phyloP scores from a whole-genome alignment of 2,329 filamentous ascomycete genomes.

The Penicillium brasilianum region DNA sequence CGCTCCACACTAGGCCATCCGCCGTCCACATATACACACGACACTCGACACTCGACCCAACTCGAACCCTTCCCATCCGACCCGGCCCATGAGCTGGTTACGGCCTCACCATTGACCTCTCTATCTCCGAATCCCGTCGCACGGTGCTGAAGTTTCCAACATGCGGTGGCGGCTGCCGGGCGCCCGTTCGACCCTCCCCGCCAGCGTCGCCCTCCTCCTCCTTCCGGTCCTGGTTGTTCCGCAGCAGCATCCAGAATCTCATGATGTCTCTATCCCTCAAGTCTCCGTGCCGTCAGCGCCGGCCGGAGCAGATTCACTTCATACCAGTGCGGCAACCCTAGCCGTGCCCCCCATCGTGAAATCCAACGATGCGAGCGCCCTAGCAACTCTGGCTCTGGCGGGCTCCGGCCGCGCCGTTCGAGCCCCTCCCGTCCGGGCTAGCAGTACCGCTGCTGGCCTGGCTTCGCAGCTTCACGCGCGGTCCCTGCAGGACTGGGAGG shows the following conservation, averaged over 20 bases:
- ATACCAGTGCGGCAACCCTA: constrained; percentile 22
- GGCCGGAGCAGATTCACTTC: constrained; percentile 26
- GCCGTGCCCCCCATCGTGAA: constrained; percentile 40
- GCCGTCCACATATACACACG: constrained; percentile 8
- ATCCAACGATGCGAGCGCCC: constrained; percentile 81
- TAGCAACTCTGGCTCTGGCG: constrained; percentile 97
- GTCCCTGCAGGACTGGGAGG: constrained; percentile 98
- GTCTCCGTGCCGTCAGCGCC: constrained; percentile 36
- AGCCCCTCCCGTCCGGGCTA: constrained; percentile 83
- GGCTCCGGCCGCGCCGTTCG: constrained; percentile 74
- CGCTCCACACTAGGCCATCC: constrained; percentile 23
- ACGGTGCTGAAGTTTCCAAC: constrained; percentile 47
- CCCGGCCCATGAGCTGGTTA: constrained; percentile 17
- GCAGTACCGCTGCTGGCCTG: constrained; percentile 67
- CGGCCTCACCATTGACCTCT: not conserved
- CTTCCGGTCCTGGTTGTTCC: constrained; percentile 67
- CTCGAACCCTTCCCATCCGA: not conserved
- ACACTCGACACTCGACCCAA: constrained; percentile 11
- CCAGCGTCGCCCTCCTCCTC: constrained; percentile 64
- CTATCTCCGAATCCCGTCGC: not conserved
- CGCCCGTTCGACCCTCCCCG: constrained; percentile 59
- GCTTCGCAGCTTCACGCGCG: constrained; percentile 91
- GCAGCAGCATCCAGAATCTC: constrained; percentile 61
- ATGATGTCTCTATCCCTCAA: constrained; percentile 36
- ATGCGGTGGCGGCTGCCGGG: constrained; percentile 71